phyloP scores from a whole-genome alignment of 2,329 filamentous ascomycete genomes.

The Ceratocystiopsis sp. region DNA sequence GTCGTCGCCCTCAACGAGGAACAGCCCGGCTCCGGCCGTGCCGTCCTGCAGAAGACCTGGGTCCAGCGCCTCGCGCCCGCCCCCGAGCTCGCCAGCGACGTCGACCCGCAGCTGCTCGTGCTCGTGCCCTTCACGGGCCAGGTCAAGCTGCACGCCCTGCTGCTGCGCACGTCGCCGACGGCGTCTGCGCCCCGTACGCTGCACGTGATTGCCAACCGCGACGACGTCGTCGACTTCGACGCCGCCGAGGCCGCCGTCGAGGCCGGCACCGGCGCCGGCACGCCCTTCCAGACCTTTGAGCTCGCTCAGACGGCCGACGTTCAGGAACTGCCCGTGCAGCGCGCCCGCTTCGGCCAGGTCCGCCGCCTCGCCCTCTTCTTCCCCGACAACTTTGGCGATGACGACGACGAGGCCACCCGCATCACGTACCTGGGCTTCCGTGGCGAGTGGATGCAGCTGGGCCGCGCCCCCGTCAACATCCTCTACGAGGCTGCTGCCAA shows the following conservation, averaged over 20 bases:
- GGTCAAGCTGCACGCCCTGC: slow-evolving; percentile 77
- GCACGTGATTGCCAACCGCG: slow-evolving; percentile 74
- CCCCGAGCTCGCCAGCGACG: slow-evolving; percentile 70
- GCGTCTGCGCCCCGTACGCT: slow-evolving; percentile 61
- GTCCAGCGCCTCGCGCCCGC: slow-evolving; percentile 51
- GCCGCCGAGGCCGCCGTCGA: slow-evolving; percentile 42
- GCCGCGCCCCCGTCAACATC: slow-evolving; percentile 67
- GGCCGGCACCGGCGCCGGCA: slow-evolving; percentile 14
- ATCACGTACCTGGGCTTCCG: slow-evolving; percentile 81
- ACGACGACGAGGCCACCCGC: slow-evolving; percentile 62
- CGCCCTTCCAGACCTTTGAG: slow-evolving; percentile 45
- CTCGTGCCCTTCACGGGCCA: slow-evolving; percentile 90
- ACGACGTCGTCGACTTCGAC: slow-evolving; percentile 68
- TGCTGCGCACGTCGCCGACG: slow-evolving; percentile 62
- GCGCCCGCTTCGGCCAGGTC: slow-evolving; percentile 80
- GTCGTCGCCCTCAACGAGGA: slow-evolving; percentile 77
- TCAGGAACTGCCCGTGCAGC: slow-evolving; percentile 73
- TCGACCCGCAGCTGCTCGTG: slow-evolving; percentile 88
- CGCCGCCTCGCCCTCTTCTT: slow-evolving; percentile 73
- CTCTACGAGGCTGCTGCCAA: slow-evolving; percentile 90
- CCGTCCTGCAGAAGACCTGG: slow-evolving; percentile 83
- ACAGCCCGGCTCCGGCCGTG: slow-evolving; percentile 46
- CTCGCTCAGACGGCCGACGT: slow-evolving; percentile 64
- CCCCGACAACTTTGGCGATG: slow-evolving; percentile 73
- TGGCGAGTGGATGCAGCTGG: slow-evolving; percentile 82